A percentile compares a stretch with the other conserved stretches of the same genome.
phyloP scores from a whole-genome alignment of 1,284 basidiomycete species.

The Cystobasidium sp. region DNA sequence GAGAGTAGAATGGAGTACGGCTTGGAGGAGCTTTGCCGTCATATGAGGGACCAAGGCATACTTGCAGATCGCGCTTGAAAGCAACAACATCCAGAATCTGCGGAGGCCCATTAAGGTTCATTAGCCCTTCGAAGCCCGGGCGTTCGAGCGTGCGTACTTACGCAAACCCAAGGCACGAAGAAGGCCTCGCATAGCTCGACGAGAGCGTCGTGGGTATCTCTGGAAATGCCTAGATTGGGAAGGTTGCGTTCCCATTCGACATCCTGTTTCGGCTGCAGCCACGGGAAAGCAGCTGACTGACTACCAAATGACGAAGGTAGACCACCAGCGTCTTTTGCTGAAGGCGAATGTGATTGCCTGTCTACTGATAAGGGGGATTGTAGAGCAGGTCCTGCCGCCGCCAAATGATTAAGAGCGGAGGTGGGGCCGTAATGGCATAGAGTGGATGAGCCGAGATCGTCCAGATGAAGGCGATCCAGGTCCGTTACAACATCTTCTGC shows the following conservation, averaged over 20 bases:
- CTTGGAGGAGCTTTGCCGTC: constrained; percentile 53
- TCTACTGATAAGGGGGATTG: constrained; percentile 25
- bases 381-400: constrained; percentile 10
- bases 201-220: constrained; percentile 15
- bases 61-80: constrained; percentile 47
- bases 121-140: neutral
- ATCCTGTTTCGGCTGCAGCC: constrained; percentile 34
- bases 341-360: constrained; percentile 6
- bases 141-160: neutral
- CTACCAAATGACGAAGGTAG: constrained; percentile 14
- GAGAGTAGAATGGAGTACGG: constrained; percentile 68
- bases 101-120: neutral
- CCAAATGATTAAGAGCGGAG: constrained; percentile 29
- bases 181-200: constrained; percentile 34
- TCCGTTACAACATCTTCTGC: constrained; percentile 12
- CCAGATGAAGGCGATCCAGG: constrained; percentile 18
- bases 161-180: constrained; percentile 35
- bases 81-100: constrained; percentile 20
- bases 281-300: constrained; percentile 19
- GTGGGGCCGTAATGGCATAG: constrained; percentile 32
- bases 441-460: constrained; percentile 21
- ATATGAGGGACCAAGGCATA: constrained; percentile 50
- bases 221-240: constrained; percentile 31
- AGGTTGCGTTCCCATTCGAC: constrained; percentile 45
- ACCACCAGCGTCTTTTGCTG: neutral